Evolutionary conservation across 129 eudicot species (phyloP), one percentile per base, ranked within the genome.

Genomic region (Centaurea solstitialis): DNA sequence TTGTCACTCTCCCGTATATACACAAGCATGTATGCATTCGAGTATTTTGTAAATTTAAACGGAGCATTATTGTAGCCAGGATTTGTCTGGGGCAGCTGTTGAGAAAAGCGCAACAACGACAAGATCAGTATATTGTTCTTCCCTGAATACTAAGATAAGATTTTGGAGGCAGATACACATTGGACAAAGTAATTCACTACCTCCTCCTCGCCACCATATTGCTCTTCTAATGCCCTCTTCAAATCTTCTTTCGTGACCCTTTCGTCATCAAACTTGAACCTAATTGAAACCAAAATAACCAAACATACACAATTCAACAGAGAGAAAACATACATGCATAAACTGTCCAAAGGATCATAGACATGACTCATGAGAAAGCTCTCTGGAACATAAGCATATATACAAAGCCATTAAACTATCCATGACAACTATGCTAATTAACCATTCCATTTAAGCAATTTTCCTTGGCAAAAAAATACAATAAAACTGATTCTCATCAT

Each of bases 1-100:
- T 87, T 94, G 91, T 94, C 98, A 78, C 98, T 94, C 75, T 90
- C 91, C 23, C 98, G 91, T 79, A 94, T 90, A 74, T 94, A 94
- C 40, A 94, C 98, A 76, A 94, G 97, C 98, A 94, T 94, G 93
- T 94, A 94, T 11, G 98, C 98, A 82, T 92, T 94, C 37, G 98
- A 94, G 88, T 92, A 92, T 73, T 94, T 94, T 66, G 97, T 90
- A 82, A 94, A 94, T 75, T 92, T 92, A 76, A 94, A 90, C 1
- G 96, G 97, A 57, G 92, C 82, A 57, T 92, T 92, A 79, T 92
- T 90, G 85, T 87, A 90, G 78, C 97, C 98, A 39, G 97, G 96
- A 78, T 94, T 94, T 62, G 98, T 89, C 85, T 90, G 97, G n/a
- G 94, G 94, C 85, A 94, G 80, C 96, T 92, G 91, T 86, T 76